These are phyloP conservation scores for Mycena metata DNA, from an alignment of 768 basidiomycete species.

Conservation along the genomic window DNA sequence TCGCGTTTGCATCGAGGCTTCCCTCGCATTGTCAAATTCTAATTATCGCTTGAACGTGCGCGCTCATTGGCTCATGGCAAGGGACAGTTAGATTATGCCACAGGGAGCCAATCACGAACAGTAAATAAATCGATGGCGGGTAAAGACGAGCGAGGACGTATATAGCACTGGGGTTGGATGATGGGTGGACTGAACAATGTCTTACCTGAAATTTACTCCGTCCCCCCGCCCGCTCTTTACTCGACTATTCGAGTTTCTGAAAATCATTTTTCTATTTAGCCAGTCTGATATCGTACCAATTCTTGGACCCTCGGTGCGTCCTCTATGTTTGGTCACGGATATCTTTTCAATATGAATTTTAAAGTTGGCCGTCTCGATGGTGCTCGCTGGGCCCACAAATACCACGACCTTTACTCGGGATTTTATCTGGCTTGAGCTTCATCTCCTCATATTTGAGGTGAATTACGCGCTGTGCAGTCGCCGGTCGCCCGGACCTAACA, in stretches of 20 bases:
- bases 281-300: conserved; percentile 30
- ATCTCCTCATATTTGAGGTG: conserved; percentile 23
- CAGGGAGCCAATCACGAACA: no score
- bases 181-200: background rate
- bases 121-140: no score
- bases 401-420: background rate
- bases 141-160: no score
- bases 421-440: conserved; percentile 15
- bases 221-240: background rate
- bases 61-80: no score
- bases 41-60: no score
- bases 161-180: no score
- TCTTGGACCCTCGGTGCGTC: conserved; percentile 28
- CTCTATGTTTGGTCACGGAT: background rate
- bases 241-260: conserved; percentile 7
- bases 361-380: conserved; percentile 37
- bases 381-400: conserved; percentile 28
- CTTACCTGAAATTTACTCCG: background rate
- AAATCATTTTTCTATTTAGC: conserved; percentile 28
- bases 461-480: conserved; percentile 16
- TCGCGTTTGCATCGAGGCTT: no score
- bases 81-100: no score
- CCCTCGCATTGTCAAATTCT: no score
- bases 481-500: conserved; percentile 26
- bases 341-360: background rate